Conservation (phyloP, 805 yeast genomes). For the Wickerhamiella brachini region DNA sequence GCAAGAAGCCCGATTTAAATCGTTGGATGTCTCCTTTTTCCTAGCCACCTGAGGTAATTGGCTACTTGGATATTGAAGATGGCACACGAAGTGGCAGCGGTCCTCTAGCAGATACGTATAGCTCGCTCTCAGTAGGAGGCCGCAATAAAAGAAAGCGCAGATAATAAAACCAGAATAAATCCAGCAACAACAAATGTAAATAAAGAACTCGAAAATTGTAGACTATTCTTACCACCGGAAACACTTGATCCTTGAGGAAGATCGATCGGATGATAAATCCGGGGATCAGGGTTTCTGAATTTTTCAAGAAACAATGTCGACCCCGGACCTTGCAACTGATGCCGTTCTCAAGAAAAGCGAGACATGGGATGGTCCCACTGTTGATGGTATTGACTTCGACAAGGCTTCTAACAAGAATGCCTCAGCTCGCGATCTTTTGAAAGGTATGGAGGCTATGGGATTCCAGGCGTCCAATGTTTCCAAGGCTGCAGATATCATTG, state of each 20-base stretch:
- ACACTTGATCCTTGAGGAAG: too few relatives aligned
- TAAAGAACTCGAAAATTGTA: not conserved
- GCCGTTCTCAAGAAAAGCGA: slow-evolving; percentile 82
- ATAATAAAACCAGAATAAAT: too few relatives aligned
- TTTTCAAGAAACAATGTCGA: not conserved
- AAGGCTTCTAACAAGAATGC: slow-evolving; percentile 60
- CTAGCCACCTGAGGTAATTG: too few relatives aligned
- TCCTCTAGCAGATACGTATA: too few relatives aligned
- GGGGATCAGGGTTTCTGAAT: not conserved
- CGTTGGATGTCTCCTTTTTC: too few relatives aligned
- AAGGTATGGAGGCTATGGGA: slow-evolving; percentile 88
- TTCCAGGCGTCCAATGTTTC: slow-evolving; percentile 86
- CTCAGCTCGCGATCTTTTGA: slow-evolving; percentile 64
- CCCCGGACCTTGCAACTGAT: slow-evolving; percentile 68
- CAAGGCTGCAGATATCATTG: slow-evolving; percentile 81
- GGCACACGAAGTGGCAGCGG: too few relatives aligned
- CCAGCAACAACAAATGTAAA: too few relatives aligned
- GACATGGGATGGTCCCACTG: slow-evolving; percentile 63
- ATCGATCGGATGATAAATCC: not conserved
- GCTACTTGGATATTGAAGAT: too few relatives aligned
- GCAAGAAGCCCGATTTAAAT: too few relatives aligned
- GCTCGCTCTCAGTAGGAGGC: too few relatives aligned
- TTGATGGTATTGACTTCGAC: slow-evolving; percentile 82
- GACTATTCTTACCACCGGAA: too few relatives aligned
- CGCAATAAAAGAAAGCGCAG: too few relatives aligned